A percentile compares a stretch with the other conserved stretches of the same genome.
Evolutionary conservation across 257 asterid genomes (phyloP).

Genomic region (Salvia hispanica): DNA sequence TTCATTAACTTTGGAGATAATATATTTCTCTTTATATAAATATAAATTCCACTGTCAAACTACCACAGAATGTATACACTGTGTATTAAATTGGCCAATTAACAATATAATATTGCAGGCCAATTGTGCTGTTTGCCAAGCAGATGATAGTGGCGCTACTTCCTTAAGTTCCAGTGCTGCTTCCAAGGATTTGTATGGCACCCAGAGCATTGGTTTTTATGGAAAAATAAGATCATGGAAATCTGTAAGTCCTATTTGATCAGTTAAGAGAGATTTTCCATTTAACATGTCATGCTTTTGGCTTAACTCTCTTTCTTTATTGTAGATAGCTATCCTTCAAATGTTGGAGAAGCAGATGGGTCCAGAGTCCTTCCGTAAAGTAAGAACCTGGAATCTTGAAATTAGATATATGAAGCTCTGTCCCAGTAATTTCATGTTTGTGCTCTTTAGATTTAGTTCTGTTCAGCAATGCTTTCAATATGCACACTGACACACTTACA

Average conservation of each 20-base stretch:
- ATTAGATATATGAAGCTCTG: conserved; percentile 6
- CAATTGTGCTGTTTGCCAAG: conserved; percentile 89
- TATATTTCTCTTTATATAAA: neutral
- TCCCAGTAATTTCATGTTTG: conserved; percentile 22
- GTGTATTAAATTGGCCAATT: conserved; percentile 14
- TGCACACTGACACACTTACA: neutral
- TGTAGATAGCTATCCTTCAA: conserved; percentile 92
- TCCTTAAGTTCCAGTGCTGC: conserved; percentile 77
- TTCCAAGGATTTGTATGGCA: conserved; percentile 86
- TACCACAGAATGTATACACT: conserved; percentile 12
- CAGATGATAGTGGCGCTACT: conserved; percentile 95
- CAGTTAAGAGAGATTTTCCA: conserved; percentile 12
- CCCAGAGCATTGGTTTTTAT: conserved; percentile 89
- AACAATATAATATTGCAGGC: conserved; percentile 55
- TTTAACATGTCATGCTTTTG: conserved; percentile 19
- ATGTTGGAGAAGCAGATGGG: conserved; percentile 99
- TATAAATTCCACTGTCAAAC: neutral
- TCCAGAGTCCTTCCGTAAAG: conserved; percentile 97
- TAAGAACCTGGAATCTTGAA: conserved; percentile 41
- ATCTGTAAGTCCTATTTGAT: conserved; percentile 65
- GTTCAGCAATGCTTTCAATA: conserved; percentile 5
- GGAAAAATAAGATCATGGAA: conserved; percentile 98
- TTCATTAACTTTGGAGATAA: conserved; percentile 4
- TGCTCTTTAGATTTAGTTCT: neutral
- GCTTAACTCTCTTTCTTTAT: conserved; percentile 21